Percentiles rank a stretch among this genome's conserved stretches.
phyloP scores from a whole-genome alignment of 805 yeast species.

The Tetrapisispora nanseiensis region DNA sequence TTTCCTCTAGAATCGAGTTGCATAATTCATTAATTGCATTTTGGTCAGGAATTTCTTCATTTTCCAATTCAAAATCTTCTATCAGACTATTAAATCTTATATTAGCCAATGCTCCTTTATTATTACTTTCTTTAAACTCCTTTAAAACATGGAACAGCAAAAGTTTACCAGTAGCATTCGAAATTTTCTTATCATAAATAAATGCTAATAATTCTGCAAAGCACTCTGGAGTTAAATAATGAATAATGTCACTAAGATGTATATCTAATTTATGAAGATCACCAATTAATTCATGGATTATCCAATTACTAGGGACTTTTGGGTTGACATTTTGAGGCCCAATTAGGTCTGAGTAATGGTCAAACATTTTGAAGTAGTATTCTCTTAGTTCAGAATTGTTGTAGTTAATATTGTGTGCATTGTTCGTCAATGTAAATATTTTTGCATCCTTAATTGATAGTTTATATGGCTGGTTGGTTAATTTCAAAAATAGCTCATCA shows the following conservation, averaged over 20 bases:
- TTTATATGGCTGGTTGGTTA: constrained; percentile 41
- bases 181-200: constrained; percentile 41
- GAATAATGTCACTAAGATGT: constrained; percentile 24
- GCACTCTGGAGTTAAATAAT: constrained; percentile 32
- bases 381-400: constrained; percentile 32
- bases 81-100: constrained; percentile 37
- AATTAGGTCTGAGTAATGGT: constrained; percentile 28
- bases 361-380: constrained; percentile 38
- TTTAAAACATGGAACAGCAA: constrained; percentile 53
- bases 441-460: constrained; percentile 67
- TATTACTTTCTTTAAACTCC: constrained; percentile 32
- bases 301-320: constrained; percentile 60
- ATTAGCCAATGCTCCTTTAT: background rate
- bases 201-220: constrained; percentile 47
- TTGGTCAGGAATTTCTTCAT: constrained; percentile 25
- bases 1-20: constrained; percentile 32
- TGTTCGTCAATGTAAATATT: constrained; percentile 46
- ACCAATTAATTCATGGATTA: constrained; percentile 74
- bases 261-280: constrained; percentile 43
- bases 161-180: constrained; percentile 58
- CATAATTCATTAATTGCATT: constrained; percentile 36
- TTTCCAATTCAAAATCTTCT: constrained; percentile 41
- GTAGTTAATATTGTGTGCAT: constrained; percentile 20
- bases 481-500: constrained; percentile 40
- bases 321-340: constrained; percentile 16